These are phyloP conservation scores for Pulveroboletus sp. DNA, from an alignment of 1,284 basidiomycete species.

Conservation along the genomic window DNA sequence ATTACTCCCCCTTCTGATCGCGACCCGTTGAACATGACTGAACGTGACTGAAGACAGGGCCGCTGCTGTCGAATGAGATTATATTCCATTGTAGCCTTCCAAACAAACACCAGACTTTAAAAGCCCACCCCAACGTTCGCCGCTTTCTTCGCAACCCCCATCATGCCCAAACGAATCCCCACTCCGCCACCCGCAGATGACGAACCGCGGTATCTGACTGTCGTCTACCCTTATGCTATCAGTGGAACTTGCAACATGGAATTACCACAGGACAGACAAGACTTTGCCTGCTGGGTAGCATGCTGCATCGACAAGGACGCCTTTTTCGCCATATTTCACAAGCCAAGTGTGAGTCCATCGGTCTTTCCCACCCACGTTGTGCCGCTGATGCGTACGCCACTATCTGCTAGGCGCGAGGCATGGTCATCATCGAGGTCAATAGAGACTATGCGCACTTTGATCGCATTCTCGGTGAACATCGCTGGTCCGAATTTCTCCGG, in stretches of 20 bases:
- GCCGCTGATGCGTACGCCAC: slow-evolving; percentile 2
- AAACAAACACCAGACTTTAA: slow-evolving; percentile 1
- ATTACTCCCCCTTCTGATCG: not conserved
- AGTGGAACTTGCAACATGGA: slow-evolving; percentile 47
- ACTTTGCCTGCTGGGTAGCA: slow-evolving; percentile 62
- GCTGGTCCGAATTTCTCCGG: slow-evolving; percentile 53
- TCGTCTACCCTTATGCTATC: slow-evolving; percentile 60
- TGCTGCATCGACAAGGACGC: slow-evolving; percentile 45
- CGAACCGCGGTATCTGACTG: slow-evolving; percentile 55
- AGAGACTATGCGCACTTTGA: slow-evolving; percentile 38
- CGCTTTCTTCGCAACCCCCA: slow-evolving; percentile 3
- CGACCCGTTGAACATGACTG: not conserved
- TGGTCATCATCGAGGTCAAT: slow-evolving; percentile 59
- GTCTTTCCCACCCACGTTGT: not conserved
- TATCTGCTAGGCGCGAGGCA: slow-evolving; percentile 47
- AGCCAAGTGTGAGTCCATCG: slow-evolving; percentile 50
- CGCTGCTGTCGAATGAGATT: not conserved
- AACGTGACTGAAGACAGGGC: not conserved
- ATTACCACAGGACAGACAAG: slow-evolving; percentile 43
- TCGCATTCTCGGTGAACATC: slow-evolving; percentile 58
- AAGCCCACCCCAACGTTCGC: not conserved
- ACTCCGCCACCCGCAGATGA: slow-evolving; percentile 57
- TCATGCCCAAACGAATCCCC: slow-evolving; percentile 54
- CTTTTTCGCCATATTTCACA: slow-evolving; percentile 55
- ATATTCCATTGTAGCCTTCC: not conserved